These are phyloP conservation scores for Fagopyrum tataricum DNA, from an alignment of 148 eudicot genomes.

Conservation along the genomic window DNA sequence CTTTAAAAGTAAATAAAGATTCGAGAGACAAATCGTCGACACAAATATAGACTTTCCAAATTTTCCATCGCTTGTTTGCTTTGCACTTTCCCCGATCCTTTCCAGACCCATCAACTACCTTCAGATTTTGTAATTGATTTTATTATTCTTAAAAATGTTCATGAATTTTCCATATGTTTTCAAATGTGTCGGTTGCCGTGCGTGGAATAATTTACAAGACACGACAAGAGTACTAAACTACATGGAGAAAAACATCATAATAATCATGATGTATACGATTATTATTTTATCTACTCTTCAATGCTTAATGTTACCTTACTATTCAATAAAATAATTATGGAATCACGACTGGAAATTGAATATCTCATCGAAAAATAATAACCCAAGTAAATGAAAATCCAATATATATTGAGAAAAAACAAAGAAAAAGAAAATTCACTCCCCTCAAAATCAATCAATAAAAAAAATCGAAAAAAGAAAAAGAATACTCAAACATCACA, in stretches of 20 bases:
- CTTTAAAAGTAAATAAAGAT: too few species aligned
- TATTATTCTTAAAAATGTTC: background rate
- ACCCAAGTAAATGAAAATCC: background rate
- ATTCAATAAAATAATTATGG: background rate
- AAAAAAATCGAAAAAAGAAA: background rate
- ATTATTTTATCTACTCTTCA: background rate
- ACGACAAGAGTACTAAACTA: background rate
- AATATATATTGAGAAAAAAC: background rate
- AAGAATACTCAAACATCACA: background rate
- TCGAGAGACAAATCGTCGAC: too few species aligned
- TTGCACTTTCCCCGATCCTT: too few species aligned
- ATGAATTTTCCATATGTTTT: background rate
- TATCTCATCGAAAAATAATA: background rate
- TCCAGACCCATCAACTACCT: too few species aligned
- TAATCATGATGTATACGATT: background rate
- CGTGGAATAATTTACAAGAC: background rate
- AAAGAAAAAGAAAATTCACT: background rate
- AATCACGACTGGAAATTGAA: background rate
- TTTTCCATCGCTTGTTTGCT: too few species aligned
- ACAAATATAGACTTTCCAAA: too few species aligned
- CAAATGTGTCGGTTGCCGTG: constrained; percentile 6
- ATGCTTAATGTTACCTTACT: background rate
- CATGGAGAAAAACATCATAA: background rate
- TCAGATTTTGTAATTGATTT: background rate
- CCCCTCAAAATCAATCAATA: constrained; percentile 4